Conservation (phyloP, 2,329 filamentous ascomycete genomes). For the Peltaster fructicola region DNA sequence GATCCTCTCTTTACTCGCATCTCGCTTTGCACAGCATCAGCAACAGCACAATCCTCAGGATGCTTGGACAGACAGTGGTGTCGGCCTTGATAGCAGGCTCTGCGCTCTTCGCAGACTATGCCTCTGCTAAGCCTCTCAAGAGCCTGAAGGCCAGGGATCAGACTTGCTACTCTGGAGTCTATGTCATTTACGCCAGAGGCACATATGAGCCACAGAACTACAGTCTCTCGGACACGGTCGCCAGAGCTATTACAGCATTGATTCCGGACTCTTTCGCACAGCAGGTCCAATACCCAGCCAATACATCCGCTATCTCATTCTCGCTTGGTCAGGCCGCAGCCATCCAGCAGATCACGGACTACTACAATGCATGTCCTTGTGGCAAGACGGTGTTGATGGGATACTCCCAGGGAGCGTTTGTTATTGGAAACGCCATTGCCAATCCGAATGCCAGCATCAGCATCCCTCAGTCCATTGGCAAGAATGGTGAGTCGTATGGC, state of each 20-base stretch:
- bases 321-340: background rate
- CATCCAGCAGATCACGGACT: background rate
- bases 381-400: conserved; percentile 1
- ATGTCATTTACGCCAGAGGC: background rate
- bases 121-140: no score
- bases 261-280: background rate
- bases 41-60: no score
- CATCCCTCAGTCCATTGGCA: background rate
- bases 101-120: no score
- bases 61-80: no score
- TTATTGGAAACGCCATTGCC: background rate
- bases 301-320: background rate
- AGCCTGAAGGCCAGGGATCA: no score
- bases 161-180: conserved; percentile 1
- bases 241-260: background rate
- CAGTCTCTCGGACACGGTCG: background rate
- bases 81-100: no score
- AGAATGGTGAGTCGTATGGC: background rate
- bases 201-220: no score
- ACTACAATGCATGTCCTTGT: background rate
- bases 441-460: background rate
- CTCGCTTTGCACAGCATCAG: no score
- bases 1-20: no score
- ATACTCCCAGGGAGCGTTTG: conserved; percentile 1
- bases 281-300: background rate